Base-by-base conservation (phyloP, 345 rosid genomes). In the Kernera saxatilis region DNA sequence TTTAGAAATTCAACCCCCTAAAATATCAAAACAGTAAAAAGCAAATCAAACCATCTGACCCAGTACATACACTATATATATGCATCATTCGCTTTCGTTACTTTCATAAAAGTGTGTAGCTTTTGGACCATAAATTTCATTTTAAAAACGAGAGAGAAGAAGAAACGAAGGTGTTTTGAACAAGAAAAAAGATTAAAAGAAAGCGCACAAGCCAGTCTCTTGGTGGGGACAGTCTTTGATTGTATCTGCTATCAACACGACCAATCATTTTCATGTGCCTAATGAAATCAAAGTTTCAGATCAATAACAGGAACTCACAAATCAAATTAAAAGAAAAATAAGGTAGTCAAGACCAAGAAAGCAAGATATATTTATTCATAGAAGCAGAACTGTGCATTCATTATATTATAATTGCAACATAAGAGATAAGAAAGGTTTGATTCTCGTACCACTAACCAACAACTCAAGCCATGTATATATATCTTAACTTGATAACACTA, bases 251-350 rank as follows among this genome's bases (percentile, higher is more conserved):
- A 68, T 74, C 73, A 68, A 75, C 40, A 68, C 33, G 74, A 60
- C 78, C 78, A 68, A 75, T 75, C 78, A 75, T 75, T 68, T 74
- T 68, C 74, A 75, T 60, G 49, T 43, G 74, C 69, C 55, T 74
- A 41, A 51, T 74, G 64, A 60, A 68, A 75, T 75, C 73, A 32
- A 53, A 23, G 64, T 59, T 67, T 74, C 68, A 74, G 68, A 67
- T 75, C 69, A 75, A 43, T 67, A 52, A 68, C 69, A 75, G 43
- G 49, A 52, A 75, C 74, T 74, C 78, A 67, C 57, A 33, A 51
- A 59, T 46, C 73, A 74, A 30, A 71, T 15, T n/a, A 8, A 67
- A 49, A 49, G 8, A 30, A 44, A 69, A 37, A 52, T 50, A 49
- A 27, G 37, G 23, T 13, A 29, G 39, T 29, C 33, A 66, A 50